phyloP scores from a whole-genome alignment of 306 rosid species.

The Luffa aegyptiaca region DNA sequence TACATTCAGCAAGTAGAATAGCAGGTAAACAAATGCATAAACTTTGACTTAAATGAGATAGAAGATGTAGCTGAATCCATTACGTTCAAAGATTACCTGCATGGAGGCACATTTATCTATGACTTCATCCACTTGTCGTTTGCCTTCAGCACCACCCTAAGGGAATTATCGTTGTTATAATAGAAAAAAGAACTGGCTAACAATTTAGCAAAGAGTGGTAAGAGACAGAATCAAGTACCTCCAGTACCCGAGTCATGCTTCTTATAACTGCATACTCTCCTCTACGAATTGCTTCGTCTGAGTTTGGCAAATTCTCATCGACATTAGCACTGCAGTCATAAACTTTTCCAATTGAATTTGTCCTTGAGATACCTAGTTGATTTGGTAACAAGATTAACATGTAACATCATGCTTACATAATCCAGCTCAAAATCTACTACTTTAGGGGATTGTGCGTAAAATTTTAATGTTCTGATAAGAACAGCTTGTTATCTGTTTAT shows the following conservation, averaged over 20 bases:
- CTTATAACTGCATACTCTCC: conserved; percentile 88
- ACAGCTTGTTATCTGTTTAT: neutral
- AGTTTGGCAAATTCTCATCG: conserved; percentile 47
- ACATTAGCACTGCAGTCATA: conserved; percentile 40
- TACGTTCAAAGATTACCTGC: conserved; percentile 47
- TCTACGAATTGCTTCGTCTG: conserved; percentile 83
- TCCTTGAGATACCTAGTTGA: conserved; percentile 64
- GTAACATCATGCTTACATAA: neutral
- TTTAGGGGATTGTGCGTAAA: neutral
- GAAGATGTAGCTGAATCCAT: conserved; percentile 1
- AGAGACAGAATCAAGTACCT: conserved; percentile 39
- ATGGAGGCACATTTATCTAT: conserved; percentile 85
- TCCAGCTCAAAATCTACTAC: neutral
- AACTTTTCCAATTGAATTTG: conserved; percentile 65
- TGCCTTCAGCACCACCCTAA: conserved; percentile 92
- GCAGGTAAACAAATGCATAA: neutral
- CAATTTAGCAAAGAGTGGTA: conserved; percentile 8
- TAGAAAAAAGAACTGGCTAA: conserved; percentile 3
- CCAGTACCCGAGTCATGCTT: conserved; percentile 82
- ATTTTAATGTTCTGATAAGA: neutral
- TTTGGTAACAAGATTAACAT: conserved; percentile 11
- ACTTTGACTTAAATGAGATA: conserved; percentile 1
- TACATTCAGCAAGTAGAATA: neutral
- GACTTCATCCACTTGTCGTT: conserved; percentile 90
- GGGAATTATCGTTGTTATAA: conserved; percentile 18